Conservation (phyloP, 257 asterid genomes). For the Gentiana macrophylla region DNA sequence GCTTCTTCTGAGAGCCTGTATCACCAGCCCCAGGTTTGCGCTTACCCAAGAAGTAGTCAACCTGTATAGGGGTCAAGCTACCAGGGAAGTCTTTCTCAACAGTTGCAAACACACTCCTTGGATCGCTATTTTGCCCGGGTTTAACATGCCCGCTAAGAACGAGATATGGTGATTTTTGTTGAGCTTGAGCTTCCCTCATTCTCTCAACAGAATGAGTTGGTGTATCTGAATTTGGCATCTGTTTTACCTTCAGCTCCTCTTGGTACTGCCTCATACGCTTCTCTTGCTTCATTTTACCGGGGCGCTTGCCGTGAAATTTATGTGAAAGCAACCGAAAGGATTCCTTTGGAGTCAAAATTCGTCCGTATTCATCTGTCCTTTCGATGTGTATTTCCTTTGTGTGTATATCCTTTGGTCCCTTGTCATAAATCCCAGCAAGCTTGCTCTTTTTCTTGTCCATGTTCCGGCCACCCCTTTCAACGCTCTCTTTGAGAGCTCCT, state of each 20-base stretch:
- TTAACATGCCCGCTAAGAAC: slow-evolving; percentile 79
- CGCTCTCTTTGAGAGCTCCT: slow-evolving; percentile 80
- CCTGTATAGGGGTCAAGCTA: slow-evolving; percentile 96
- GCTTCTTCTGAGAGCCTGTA: slow-evolving; percentile 46
- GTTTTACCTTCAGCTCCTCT: slow-evolving; percentile 86
- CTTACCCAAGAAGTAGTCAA: slow-evolving; percentile 77
- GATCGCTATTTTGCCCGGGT: slow-evolving; percentile 96
- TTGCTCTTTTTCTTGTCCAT: slow-evolving; percentile 98
- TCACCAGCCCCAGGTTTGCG: slow-evolving; percentile 62
- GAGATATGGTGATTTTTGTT: slow-evolving; percentile 63
- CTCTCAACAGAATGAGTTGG: slow-evolving; percentile 86
- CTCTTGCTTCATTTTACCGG: slow-evolving; percentile 91
- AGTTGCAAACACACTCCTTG: slow-evolving; percentile 81
- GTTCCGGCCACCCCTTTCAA: slow-evolving; percentile 98
- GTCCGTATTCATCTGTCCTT: slow-evolving; percentile 91
- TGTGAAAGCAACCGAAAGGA: slow-evolving; percentile 82
- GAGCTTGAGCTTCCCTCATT: slow-evolving; percentile 89
- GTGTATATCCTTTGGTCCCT: slow-evolving; percentile 26
- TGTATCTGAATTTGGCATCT: slow-evolving; percentile 88
- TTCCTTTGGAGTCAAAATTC: slow-evolving; percentile 89
- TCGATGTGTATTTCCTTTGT: slow-evolving; percentile 72
- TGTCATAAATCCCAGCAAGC: slow-evolving; percentile 67
- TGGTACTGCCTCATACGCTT: slow-evolving; percentile 86
- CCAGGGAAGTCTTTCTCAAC: slow-evolving; percentile 85
- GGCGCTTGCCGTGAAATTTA: slow-evolving; percentile 94